Base-by-base conservation (phyloP, 805 yeast genomes). In the Barnettozyma wickerhamii region DNA sequence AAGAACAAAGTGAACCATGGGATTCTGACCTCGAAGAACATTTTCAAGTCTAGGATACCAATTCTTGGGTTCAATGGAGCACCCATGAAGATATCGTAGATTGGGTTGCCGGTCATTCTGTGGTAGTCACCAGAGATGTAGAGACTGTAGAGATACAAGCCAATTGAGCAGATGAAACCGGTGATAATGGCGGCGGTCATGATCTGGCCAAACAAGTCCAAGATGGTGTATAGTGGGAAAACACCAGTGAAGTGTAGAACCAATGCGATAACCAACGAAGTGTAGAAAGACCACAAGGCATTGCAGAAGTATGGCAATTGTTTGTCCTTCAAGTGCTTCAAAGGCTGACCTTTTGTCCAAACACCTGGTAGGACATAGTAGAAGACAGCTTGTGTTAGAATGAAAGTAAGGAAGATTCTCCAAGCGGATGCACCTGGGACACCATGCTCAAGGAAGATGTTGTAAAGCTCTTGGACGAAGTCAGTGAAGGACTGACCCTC, bases 21-120 rank as follows among this genome's bases (percentile, higher is more conserved):
- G 45, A 93, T 72, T 62, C 99, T 80, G 33, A 93, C 97, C 66
- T 93, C 99, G 61, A 89, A 91, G 65, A 93, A 93, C 95, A 93
- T 88, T 72, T 93, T 93, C 62, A 88, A 71, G 65, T 93, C 99
- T 54, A 91, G 74, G 53, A 81, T 82, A 31, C 97, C 98, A 59
- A 91, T 72, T 62, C 99, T 76, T 48, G 99, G 99, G 65, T 93
- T 93, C 61, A 93, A 76, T 31, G 97, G 95, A 13, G 96, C 96
- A 36, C 99, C 99, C 95, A 93, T 81, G 69, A 93, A 93, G 57
- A 88, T 71, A 64, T 93, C 99, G 59, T 89, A 91, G 50, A 93
- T 63, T 56, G 76, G 83, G 63, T 84, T 87, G 18, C 98, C 97
- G 7, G 97, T 81, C 91, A 91, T 79, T 48, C 93, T 73, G 62